Evolutionary conservation across 495 filamentous ascomycete species (phyloP).

Genomic region (Penicillium samsonianum): DNA sequence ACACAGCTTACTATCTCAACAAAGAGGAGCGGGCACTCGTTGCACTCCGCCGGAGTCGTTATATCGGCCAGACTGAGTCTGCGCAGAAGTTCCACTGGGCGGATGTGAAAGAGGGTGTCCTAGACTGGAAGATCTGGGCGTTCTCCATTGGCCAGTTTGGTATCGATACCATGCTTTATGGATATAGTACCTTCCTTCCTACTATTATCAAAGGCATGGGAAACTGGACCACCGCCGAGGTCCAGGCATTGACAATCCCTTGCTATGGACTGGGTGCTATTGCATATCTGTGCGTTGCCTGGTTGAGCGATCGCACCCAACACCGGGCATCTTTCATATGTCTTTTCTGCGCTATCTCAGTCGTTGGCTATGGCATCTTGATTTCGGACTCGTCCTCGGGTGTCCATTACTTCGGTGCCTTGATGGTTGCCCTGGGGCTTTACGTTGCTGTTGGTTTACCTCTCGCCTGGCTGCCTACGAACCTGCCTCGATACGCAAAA

Average conservation of each 20-base stretch:
- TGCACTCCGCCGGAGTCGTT: constrained; percentile 41
- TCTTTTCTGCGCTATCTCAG: constrained; percentile 55
- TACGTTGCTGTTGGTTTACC: constrained; percentile 72
- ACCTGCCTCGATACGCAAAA: constrained; percentile 68
- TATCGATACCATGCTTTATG: constrained; percentile 72
- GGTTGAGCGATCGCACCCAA: constrained; percentile 61
- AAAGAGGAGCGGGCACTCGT: constrained; percentile 58
- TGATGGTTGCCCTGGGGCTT: constrained; percentile 68
- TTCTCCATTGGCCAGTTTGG: constrained; percentile 71
- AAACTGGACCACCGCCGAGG: constrained; percentile 58
- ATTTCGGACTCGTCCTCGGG: constrained; percentile 58
- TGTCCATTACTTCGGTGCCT: constrained; percentile 72
- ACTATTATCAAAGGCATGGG: constrained; percentile 74
- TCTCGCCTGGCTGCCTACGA: constrained; percentile 64
- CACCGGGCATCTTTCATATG: constrained; percentile 61
- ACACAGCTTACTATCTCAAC: constrained; percentile 62
- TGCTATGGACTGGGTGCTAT: constrained; percentile 71
- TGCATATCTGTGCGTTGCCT: constrained; percentile 62
- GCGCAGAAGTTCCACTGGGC: constrained; percentile 61
- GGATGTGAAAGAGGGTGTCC: constrained; percentile 51
- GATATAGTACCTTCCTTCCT: constrained; percentile 74
- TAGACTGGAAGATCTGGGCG: constrained; percentile 67
- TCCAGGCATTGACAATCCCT: constrained; percentile 77
- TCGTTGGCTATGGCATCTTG: constrained; percentile 70
- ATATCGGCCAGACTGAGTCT: constrained; percentile 60